Conservation (phyloP, 2,329 filamentous ascomycete species). For the Dactylella cylindrospora region DNA sequence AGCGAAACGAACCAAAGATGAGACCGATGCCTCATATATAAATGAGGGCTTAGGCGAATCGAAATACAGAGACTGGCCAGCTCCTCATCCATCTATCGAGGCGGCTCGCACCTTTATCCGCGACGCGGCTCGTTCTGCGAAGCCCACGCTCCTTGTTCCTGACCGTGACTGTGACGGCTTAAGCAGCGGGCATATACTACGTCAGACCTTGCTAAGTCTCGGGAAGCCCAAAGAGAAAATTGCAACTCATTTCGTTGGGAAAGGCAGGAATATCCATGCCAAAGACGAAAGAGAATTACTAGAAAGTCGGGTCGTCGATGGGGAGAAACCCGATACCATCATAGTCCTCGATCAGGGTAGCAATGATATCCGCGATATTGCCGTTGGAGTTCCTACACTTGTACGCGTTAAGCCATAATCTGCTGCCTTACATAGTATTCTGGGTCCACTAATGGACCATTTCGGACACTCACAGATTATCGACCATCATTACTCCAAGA, state of each 20-base stretch:
- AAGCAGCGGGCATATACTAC: slow-evolving; percentile 64
- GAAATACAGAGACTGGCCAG: slow-evolving; percentile 3
- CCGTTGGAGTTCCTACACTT: neutral
- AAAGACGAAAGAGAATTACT: slow-evolving; percentile 59
- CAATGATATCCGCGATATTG: slow-evolving; percentile 1
- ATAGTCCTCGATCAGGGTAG: slow-evolving; percentile 55
- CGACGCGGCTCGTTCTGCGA: neutral
- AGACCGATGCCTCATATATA: neutral
- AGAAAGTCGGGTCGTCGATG: slow-evolving; percentile 47
- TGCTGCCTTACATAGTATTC: neutral
- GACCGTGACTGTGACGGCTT: slow-evolving; percentile 71
- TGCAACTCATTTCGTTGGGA: slow-evolving; percentile 62
- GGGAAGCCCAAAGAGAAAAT: slow-evolving; percentile 60
- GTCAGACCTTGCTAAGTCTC: slow-evolving; percentile 62
- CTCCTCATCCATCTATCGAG: slow-evolving; percentile 1
- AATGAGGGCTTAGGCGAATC: neutral
- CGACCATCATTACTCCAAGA: slow-evolving; percentile 65
- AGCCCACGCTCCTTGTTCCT: slow-evolving; percentile 60
- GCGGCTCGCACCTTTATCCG: slow-evolving; percentile 4
- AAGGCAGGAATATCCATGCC: slow-evolving; percentile 63
- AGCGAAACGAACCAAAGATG: neutral
- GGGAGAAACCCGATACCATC: slow-evolving; percentile 59
- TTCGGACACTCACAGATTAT: too few relatives aligned
- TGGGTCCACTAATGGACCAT: too few relatives aligned
- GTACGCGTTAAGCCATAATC: neutral